Evolutionary conservation across 169 alveolate genomes (phyloP).

Genomic region (Theileria equi): DNA sequence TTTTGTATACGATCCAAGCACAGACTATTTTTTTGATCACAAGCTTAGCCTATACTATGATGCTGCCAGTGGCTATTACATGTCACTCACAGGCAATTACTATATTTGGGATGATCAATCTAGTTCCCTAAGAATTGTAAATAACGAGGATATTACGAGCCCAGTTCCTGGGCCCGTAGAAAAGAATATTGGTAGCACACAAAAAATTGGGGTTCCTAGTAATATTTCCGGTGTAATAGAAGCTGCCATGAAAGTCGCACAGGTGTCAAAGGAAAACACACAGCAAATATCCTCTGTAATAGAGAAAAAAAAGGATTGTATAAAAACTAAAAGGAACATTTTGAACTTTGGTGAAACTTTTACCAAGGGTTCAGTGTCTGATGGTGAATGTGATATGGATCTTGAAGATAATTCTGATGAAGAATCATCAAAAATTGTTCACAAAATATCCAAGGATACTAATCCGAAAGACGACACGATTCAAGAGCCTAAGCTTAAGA

Average conservation of each 20-base stretch:
- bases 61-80: conserved; percentile 69
- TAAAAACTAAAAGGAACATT: background rate
- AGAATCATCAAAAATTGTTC: background rate
- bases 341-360: conserved; percentile 16
- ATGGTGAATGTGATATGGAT: conserved; percentile 54
- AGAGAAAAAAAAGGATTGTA: background rate
- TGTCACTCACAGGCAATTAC: conserved; percentile 67
- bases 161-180: background rate
- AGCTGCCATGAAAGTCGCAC: conserved; percentile 57
- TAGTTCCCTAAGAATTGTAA: conserved; percentile 28
- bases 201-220: background rate
- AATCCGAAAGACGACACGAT: background rate
- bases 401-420: conserved; percentile 6
- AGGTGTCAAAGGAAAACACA: conserved; percentile 34
- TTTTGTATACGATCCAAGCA: conserved; percentile 20
- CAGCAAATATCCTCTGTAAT: conserved; percentile 5
- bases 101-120: conserved; percentile 64
- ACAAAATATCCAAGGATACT: background rate
- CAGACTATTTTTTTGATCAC: conserved; percentile 51
- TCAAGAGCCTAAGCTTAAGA: background rate
- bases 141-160: conserved; percentile 2
- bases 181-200: background rate
- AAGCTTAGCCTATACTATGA: conserved; percentile 63
- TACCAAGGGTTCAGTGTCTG: conserved; percentile 16
- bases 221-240: conserved; percentile 24